These are phyloP conservation scores for Globisporangium okanoganense DNA, from an alignment of 352 stramenopile genomes.

Conservation along the genomic window DNA sequence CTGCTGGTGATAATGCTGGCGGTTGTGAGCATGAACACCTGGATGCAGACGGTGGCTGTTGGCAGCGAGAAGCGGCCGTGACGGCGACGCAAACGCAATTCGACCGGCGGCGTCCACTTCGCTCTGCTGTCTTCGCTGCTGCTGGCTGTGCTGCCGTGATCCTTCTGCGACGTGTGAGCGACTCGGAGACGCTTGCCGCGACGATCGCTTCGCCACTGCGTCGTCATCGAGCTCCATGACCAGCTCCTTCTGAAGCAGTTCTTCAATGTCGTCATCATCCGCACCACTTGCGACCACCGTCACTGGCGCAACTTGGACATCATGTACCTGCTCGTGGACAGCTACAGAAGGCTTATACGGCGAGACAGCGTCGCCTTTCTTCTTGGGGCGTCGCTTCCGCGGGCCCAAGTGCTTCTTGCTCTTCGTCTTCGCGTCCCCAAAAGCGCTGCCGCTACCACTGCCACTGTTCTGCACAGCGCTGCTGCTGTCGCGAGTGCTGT, in stretches of 20 bases:
- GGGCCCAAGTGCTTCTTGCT: slow-evolving; percentile 51
- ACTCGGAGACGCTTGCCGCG: neutral
- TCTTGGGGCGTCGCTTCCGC: slow-evolving; percentile 63
- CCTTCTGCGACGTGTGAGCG: neutral
- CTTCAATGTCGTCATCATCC: slow-evolving; percentile 8
- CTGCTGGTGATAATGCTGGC: neutral
- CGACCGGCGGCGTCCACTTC: neutral
- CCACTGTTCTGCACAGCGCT: neutral
- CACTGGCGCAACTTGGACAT: neutral
- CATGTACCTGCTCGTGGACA: neutral
- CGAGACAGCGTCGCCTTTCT: slow-evolving; percentile 23
- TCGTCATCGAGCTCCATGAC: neutral
- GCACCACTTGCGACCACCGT: no score
- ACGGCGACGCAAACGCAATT: neutral
- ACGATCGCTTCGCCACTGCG: neutral
- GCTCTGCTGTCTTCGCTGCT: neutral
- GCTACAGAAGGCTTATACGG: neutral
- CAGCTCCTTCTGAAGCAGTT: slow-evolving; percentile 12
- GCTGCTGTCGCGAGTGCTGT: neutral
- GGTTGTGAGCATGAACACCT: neutral
- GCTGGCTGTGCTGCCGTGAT: neutral
- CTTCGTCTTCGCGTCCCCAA: neutral
- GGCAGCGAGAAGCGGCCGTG: neutral
- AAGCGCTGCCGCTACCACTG: neutral
- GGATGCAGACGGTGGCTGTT: neutral